These are phyloP conservation scores for Eragrostis curvula DNA, from an alignment of 176 grass and related monocot species.

Conservation along the genomic window DNA sequence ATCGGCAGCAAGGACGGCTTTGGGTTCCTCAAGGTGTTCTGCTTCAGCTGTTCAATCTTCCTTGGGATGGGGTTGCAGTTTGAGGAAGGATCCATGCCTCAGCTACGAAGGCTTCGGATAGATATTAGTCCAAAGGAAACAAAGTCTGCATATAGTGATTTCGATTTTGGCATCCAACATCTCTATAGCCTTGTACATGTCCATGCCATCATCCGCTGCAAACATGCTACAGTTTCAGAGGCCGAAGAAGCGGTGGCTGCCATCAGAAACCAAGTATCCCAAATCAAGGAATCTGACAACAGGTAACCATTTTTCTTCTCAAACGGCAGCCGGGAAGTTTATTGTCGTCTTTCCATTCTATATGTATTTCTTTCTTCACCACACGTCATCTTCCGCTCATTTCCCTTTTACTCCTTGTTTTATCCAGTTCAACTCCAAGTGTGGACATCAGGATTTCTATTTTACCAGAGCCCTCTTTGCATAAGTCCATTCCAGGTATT, in stretches of 20 bases:
- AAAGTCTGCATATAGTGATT: neutral
- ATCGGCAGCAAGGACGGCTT: conserved; percentile 18
- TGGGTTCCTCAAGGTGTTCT: conserved; percentile 15
- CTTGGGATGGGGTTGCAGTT: neutral
- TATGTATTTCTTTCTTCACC: too few relatives aligned
- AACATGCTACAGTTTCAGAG: neutral
- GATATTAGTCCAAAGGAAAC: neutral
- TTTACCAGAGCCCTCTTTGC: too few relatives aligned
- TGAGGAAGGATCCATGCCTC: conserved; percentile 3
- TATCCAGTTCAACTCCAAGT: too few relatives aligned
- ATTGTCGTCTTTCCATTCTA: too few relatives aligned
- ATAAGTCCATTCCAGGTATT: too few relatives aligned
- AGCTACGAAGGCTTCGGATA: conserved; percentile 2
- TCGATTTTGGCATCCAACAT: neutral
- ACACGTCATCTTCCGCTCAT: too few relatives aligned
- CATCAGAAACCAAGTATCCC: neutral
- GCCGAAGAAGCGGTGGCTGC: neutral
- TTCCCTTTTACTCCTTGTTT: too few relatives aligned
- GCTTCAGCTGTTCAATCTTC: neutral
- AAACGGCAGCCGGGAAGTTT: too few relatives aligned
- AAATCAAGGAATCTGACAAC: too few relatives aligned
- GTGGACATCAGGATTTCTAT: too few relatives aligned
- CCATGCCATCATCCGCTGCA: neutral
- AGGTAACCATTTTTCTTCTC: too few relatives aligned
- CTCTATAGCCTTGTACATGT: neutral